phyloP scores from a whole-genome alignment of 2,329 filamentous ascomycete species.

The Helminthosporium solani region DNA sequence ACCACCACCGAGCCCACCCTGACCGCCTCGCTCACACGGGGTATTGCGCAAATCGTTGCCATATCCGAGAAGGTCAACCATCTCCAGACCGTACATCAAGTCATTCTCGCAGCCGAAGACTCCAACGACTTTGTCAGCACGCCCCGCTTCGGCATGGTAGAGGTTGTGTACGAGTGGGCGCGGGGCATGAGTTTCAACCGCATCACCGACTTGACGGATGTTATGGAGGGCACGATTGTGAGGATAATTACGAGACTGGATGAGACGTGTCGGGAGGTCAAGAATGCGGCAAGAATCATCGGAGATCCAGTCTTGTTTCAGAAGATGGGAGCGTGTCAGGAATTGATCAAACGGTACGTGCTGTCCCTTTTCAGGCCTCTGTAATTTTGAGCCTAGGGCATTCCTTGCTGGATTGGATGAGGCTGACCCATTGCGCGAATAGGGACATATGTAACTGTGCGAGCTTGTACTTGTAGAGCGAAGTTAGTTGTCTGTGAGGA shows the following conservation, averaged over 20 bases:
- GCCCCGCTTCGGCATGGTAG: slow-evolving; percentile 88
- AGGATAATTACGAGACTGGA: slow-evolving; percentile 90
- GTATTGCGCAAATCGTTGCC: slow-evolving; percentile 79
- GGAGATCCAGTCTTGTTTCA: slow-evolving; percentile 89
- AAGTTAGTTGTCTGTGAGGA: not conserved
- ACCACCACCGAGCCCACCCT: slow-evolving; percentile 78
- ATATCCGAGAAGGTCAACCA: slow-evolving; percentile 92
- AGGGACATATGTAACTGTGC: slow-evolving; percentile 45
- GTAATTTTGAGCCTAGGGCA: not conserved
- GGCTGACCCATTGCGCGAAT: slow-evolving; percentile 24
- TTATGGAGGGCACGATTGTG: slow-evolving; percentile 96
- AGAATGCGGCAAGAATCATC: slow-evolving; percentile 93
- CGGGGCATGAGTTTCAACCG: slow-evolving; percentile 97
- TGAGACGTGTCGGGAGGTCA: slow-evolving; percentile 95
- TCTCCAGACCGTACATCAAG: slow-evolving; percentile 85
- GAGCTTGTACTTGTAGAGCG: slow-evolving; percentile 40
- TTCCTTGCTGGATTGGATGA: slow-evolving; percentile 9
- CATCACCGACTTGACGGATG: slow-evolving; percentile 92
- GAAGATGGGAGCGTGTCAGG: slow-evolving; percentile 97
- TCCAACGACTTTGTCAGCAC: slow-evolving; percentile 87
- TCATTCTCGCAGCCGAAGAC: slow-evolving; percentile 86
- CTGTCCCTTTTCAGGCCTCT: too few relatives aligned
- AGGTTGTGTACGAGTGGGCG: slow-evolving; percentile 99
- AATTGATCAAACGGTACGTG: slow-evolving; percentile 95
- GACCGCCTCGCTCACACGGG: slow-evolving; percentile 77